phyloP scores from a whole-genome alignment of 208 protist genomes.

The Acanthamoeba polyphaga region DNA sequence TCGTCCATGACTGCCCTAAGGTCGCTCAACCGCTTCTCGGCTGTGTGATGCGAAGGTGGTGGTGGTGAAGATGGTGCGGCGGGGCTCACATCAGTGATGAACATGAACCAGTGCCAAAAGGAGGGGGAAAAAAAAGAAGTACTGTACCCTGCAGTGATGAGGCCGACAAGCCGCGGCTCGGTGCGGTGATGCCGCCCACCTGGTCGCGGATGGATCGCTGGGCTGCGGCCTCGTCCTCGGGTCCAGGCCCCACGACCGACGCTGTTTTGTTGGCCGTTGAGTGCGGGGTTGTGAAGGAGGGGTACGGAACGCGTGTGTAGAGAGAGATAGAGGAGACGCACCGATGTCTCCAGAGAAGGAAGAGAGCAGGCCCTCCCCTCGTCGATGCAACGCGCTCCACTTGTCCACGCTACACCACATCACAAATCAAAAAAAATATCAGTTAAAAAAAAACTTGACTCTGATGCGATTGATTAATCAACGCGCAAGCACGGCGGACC shows the following conservation, averaged over 20 bases:
- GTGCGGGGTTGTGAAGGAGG: too few species aligned
- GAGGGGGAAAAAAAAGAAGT: too few species aligned
- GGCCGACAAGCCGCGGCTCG: not conserved
- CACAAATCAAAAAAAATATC: too few species aligned
- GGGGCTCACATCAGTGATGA: not conserved
- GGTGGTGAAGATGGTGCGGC: not conserved
- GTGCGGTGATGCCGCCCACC: conserved; percentile 12
- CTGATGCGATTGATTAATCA: not conserved
- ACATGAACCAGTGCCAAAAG: too few species aligned
- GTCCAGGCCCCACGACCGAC: not conserved
- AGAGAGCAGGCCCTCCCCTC: not conserved
- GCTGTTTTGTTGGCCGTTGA: not conserved
- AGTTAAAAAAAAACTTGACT: too few species aligned
- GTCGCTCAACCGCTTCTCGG: conserved; percentile 26
- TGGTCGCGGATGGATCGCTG: not conserved
- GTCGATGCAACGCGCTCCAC: not conserved
- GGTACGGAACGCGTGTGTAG: too few species aligned
- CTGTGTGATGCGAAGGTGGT: not conserved
- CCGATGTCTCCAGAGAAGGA: conserved; percentile 18
- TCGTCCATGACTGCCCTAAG: not conserved
- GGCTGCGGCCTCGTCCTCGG: not conserved
- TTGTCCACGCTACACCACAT: not conserved
- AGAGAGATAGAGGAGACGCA: not conserved
- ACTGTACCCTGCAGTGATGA: conserved; percentile 2
- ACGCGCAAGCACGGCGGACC: not conserved